Evolutionary conservation across 2,329 filamentous ascomycete species (phyloP), one percentile per base, ranked within the genome.

Genomic region (Helicocarpus griseus): DNA sequence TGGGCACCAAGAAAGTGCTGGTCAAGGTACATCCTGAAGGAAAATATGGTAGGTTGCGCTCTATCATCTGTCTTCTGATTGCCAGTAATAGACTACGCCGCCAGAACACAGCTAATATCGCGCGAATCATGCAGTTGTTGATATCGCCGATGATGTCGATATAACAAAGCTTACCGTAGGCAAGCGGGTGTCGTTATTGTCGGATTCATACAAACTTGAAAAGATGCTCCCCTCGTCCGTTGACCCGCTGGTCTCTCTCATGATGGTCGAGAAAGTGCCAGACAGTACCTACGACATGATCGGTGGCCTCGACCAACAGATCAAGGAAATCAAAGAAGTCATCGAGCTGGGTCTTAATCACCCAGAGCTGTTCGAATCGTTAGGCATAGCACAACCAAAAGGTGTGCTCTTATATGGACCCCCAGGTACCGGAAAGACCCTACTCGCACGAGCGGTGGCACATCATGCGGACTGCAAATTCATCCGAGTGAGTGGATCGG

Each of bases 201-300:
- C 90, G 63, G 93, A 98, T 70, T 91, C 88, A 59, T 98, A 98
- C 80, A 96, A 96, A 74, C 85, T 98, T 63, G 93, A 97, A 69
- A 96, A 96, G 77, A 94, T 97, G 75, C 83, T 98, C 8, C 93
- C 93, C 19, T 97, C 93, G 51, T 98, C 93, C 19, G 93, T 98
- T 66, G 93, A 98, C 67, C 93, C 93, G 35, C 86, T 98, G 53
- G 93, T 98, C 52, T 98, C 93, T 33, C 87, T 98, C 69, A 98
- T 98, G 93, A 98, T 98, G 93, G 93, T 98, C 49, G 93, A 98
- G 70, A 98, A 98, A 79, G 93, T 98, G 14, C 93, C 93, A 14
- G 93, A 98, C 77, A 96, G 89, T 76, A 98, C 93, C 68, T 98
- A 98, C 77, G 93, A 98, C 75, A 98, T 98, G 93, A 98, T 98